Percentiles rank a stretch among this genome's conserved stretches.
Evolutionary conservation across 2,329 filamentous ascomycete genomes (phyloP).

Genomic region (Fusarium longipes): DNA sequence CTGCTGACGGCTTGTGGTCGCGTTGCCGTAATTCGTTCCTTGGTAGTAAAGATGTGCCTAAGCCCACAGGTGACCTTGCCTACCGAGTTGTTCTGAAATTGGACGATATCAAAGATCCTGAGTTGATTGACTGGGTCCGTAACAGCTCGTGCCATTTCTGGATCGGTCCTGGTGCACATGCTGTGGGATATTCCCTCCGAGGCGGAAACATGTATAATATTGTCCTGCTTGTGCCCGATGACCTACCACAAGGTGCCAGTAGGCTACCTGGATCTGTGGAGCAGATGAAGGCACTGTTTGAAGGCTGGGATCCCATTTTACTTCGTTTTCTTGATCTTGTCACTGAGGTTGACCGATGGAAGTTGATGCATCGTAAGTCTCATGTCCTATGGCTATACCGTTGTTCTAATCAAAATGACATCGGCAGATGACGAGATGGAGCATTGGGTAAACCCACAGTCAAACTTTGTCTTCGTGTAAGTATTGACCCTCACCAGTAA

Average conservation of each 20-base stretch:
- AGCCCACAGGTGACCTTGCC: constrained; percentile 72
- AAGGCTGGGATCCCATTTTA: constrained; percentile 16
- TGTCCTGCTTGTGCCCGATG: constrained; percentile 73
- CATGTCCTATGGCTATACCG: not conserved
- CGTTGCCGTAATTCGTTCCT: constrained; percentile 63
- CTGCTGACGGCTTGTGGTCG: constrained; percentile 74
- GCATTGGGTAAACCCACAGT: constrained; percentile 64
- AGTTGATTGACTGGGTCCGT: constrained; percentile 63
- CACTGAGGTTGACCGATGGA: constrained; percentile 12
- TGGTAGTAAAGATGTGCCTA: constrained; percentile 58
- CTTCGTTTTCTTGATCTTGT: constrained; percentile 14
- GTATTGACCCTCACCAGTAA: constrained; percentile 11
- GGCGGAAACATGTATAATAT: constrained; percentile 72
- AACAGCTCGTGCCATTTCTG: constrained; percentile 68
- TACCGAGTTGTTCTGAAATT: constrained; percentile 69
- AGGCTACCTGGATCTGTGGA: constrained; percentile 12
- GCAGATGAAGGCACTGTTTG: constrained; percentile 11
- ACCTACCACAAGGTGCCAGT: constrained; percentile 64
- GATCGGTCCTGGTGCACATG: constrained; percentile 71
- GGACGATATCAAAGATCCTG: constrained; percentile 62
- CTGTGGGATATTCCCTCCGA: constrained; percentile 70
- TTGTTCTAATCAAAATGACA: not conserved
- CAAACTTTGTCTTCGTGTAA: constrained; percentile 62
- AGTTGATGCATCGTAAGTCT: constrained; percentile 13
- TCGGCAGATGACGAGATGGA: constrained; percentile 60